These are phyloP conservation scores for Aspergillus alliaceus DNA, from an alignment of 2,329 filamentous ascomycete genomes.

Conservation along the genomic window DNA sequence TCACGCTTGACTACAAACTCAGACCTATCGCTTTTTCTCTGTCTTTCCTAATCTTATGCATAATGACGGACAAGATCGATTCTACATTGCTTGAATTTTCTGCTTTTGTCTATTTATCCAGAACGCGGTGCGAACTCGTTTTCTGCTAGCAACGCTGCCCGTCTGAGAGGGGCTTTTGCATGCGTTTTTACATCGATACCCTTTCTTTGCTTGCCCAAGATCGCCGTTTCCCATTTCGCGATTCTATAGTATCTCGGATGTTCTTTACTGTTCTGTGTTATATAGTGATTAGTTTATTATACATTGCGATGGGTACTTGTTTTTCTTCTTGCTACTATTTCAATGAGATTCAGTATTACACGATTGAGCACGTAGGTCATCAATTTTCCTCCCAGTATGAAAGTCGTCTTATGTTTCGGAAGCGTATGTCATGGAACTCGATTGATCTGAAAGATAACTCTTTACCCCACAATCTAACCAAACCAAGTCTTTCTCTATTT, in stretches of 20 bases:
- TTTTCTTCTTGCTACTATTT: too few species aligned
- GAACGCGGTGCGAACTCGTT: slow-evolving; percentile 10
- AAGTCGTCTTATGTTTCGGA: not conserved
- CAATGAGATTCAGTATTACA: not conserved
- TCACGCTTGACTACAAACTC: not conserved
- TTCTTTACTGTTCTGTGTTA: not conserved
- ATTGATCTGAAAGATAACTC: not conserved
- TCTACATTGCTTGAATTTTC: slow-evolving; percentile 9
- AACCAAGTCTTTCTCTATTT: slow-evolving; percentile 1
- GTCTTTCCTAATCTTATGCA: slow-evolving; percentile 4
- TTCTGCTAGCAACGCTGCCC: not conserved
- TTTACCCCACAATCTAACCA: slow-evolving; percentile 8
- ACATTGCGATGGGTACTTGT: not conserved
- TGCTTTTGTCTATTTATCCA: slow-evolving; percentile 13
- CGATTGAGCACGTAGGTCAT: not conserved
- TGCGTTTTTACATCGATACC: slow-evolving; percentile 33
- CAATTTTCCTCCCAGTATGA: not conserved
- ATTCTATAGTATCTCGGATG: slow-evolving; percentile 4
- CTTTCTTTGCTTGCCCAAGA: slow-evolving; percentile 18
- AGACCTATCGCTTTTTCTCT: not conserved
- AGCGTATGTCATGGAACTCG: not conserved
- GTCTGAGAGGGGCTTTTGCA: slow-evolving; percentile 5
- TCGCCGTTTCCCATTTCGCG: not conserved
- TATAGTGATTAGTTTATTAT: not conserved
- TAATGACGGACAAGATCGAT: slow-evolving; percentile 7